Evolutionary conservation across 129 eudicot species (phyloP).

Genomic region (Ambrosia trifida): DNA sequence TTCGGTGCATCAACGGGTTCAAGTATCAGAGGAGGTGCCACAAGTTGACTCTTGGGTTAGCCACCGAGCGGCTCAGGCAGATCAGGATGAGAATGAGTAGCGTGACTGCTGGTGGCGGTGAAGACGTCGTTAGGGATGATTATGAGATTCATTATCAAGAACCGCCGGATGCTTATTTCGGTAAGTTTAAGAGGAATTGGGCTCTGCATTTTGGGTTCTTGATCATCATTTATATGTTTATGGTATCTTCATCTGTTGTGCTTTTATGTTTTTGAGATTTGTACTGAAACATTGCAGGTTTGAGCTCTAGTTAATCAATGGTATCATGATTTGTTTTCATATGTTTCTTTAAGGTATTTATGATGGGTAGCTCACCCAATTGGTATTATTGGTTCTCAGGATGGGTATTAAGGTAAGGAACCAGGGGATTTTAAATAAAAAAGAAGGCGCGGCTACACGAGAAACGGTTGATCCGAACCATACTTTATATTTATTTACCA

Average conservation of each 20-base stretch:
- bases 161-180: conserved; percentile 90
- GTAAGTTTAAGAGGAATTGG: conserved; percentile 94
- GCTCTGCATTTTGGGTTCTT: conserved; percentile 82
- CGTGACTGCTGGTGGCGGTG: conserved; percentile 37
- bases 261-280: conserved; percentile 57
- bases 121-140: conserved; percentile 57
- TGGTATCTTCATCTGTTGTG: conserved; percentile 84
- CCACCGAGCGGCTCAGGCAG: conserved; percentile 88
- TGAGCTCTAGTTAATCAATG: conserved; percentile 25
- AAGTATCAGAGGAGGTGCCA: conserved; percentile 97
- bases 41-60: conserved; percentile 86
- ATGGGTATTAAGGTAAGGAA: neutral
- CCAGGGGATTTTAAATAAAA: no score
- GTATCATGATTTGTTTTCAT: neutral
- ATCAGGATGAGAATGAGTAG: conserved; percentile 45
- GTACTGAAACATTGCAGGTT: conserved; percentile 22
- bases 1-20: conserved; percentile 94
- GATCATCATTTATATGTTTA: conserved; percentile 68
- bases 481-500: neutral
- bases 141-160: conserved; percentile 82
- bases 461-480: neutral
- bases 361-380: neutral
- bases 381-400: neutral
- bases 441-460: no score
- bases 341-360: neutral